Evolutionary conservation across 1,139 yeast species (phyloP), one percentile per base, ranked within the genome.

Genomic region (Yamadazyma taylorii): DNA sequence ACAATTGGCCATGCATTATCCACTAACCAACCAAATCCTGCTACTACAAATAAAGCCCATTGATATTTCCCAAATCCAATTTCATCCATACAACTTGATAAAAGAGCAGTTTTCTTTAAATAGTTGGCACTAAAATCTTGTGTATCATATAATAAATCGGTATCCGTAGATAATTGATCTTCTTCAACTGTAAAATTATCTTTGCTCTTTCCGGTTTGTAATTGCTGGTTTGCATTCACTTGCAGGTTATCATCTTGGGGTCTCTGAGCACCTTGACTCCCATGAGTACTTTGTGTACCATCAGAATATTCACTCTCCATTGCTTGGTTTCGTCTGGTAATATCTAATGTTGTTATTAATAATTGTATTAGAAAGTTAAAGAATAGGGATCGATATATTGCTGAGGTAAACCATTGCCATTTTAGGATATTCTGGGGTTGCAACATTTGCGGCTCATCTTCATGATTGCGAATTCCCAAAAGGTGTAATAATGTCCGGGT

Each of bases 1-100:
- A 62, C 70, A 9, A 66, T 56, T 2, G 75, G 75, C 69, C 72
- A 69, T 4, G 69, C 68, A 43, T 69, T 69, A 44, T 69, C 75
- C 9, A 70, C 59, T 34, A 66, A 52, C 74, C 75, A 69, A 1
- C 75, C 73, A 43, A 68, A 67, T 2, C 74, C 73, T 3, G 73
- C 69, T 9, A 68, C 73, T 32, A 66, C 53, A 30, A 68, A 63
- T n/a, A 68, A 52, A 3, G 73, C 73, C 27, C 44, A 41, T 42
- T 69, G 75, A 46, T 69, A 69, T 27, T 57, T 52, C 1, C 75
- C 75, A 51, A 65, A 69, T 3, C 74, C 75, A 24, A 69, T 61
- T 30, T 59, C 59, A 44, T 67, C 69, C 31, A 69, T 66, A 12
- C 70, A 68, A 5, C 48, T 48, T 2, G 69, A 47, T 12, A 69